These are phyloP conservation scores for Aspergillus hortae DNA, from an alignment of 2,329 filamentous ascomycete genomes.

Conservation along the genomic window DNA sequence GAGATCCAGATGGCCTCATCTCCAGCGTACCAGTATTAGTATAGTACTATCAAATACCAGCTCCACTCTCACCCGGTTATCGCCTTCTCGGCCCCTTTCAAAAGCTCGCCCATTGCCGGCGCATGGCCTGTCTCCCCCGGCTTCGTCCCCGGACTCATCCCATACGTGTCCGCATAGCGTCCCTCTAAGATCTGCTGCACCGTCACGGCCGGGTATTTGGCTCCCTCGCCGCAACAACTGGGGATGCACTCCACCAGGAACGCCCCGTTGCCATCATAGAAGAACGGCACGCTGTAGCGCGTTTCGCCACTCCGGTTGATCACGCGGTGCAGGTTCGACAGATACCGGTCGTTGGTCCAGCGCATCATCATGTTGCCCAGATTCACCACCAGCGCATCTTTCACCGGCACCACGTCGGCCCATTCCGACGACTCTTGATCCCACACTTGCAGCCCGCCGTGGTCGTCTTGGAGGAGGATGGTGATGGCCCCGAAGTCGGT, in stretches of 20 bases:
- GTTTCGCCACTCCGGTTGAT: constrained; percentile 24
- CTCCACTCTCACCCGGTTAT: neutral
- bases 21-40: neutral
- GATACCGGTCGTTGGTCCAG: constrained; percentile 26
- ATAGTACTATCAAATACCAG: neutral
- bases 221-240: constrained; percentile 12
- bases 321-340: constrained; percentile 27
- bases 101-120: neutral
- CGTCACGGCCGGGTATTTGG: constrained; percentile 22
- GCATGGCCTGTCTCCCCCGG: constrained; percentile 5
- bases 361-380: constrained; percentile 29
- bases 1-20: neutral
- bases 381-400: constrained; percentile 27
- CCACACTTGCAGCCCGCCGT: constrained; percentile 27
- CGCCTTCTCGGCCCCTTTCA: neutral
- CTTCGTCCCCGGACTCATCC: constrained; percentile 9
- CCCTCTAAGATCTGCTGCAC: constrained; percentile 23
- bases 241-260: constrained; percentile 22
- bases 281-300: constrained; percentile 26
- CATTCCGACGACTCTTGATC: constrained; percentile 18
- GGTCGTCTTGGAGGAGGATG: constrained; percentile 27
- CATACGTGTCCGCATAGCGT: constrained; percentile 23
- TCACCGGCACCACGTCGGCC: constrained; percentile 22
- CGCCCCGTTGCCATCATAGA: constrained; percentile 25
- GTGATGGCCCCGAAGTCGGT: constrained; percentile 33